A percentile compares a stretch with the other conserved stretches of the same genome.
phyloP scores from a whole-genome alignment of 352 stramenopile species.

The Sclerospora graminicola region DNA sequence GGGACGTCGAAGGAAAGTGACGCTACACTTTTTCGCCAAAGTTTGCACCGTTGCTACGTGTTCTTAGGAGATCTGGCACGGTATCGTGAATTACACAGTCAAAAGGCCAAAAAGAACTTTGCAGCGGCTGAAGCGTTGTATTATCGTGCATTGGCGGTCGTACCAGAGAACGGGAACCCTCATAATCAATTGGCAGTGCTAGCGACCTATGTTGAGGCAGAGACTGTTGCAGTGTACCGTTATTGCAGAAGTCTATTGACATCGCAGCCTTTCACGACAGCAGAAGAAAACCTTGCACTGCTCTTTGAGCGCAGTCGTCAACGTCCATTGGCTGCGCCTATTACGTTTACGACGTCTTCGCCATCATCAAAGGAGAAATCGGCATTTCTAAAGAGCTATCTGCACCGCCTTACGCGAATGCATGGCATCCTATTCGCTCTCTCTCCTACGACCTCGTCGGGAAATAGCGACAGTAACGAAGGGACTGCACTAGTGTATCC shows the following conservation, averaged over 20 bases:
- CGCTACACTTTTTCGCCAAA: constrained; percentile 39
- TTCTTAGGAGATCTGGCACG: constrained; percentile 74
- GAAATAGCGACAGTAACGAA: constrained; percentile 4
- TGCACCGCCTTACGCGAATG: constrained; percentile 77
- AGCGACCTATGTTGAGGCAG: constrained; percentile 79
- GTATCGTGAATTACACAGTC: constrained; percentile 75
- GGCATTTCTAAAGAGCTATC: constrained; percentile 79
- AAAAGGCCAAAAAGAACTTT: constrained; percentile 83
- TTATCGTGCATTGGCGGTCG: constrained; percentile 48
- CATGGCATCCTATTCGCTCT: constrained; percentile 78
- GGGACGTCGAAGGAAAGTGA: constrained; percentile 4
- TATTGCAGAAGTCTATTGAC: constrained; percentile 85
- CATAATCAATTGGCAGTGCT: constrained; percentile 82
- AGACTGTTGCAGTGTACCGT: constrained; percentile 86
- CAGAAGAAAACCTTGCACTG: constrained; percentile 81
- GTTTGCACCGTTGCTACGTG: constrained; percentile 72
- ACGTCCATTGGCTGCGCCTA: constrained; percentile 35
- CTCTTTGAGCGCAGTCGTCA: constrained; percentile 86
- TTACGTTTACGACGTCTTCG: constrained; percentile 27
- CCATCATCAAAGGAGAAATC: constrained; percentile 64
- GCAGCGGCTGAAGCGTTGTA: constrained; percentile 56
- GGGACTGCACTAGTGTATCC: constrained; percentile 27
- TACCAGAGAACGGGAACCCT: constrained; percentile 75
- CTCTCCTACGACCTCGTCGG: constrained; percentile 9
- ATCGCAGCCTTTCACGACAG: constrained; percentile 75